A percentile compares a stretch with the other conserved stretches of the same genome.
phyloP scores from a whole-genome alignment of 768 basidiomycete species.

The Agaricus bisporus region DNA sequence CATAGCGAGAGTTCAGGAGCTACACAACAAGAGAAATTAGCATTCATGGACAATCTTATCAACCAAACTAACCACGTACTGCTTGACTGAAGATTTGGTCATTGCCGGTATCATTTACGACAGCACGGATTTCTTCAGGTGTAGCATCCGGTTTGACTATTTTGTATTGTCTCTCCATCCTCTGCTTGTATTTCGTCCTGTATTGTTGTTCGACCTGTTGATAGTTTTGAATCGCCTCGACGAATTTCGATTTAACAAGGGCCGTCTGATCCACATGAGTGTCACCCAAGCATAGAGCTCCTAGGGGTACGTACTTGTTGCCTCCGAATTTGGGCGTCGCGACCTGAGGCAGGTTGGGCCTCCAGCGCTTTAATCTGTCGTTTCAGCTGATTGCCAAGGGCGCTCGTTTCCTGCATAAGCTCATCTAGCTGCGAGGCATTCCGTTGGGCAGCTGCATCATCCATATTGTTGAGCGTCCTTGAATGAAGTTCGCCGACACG shows the following conservation, averaged over 20 bases:
- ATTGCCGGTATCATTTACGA: slow-evolving; percentile 78
- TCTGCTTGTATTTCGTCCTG: slow-evolving; percentile 70
- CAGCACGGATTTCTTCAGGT: slow-evolving; percentile 79
- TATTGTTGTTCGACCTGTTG: slow-evolving; percentile 80
- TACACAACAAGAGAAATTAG: slow-evolving; percentile 22
- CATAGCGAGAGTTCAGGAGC: slow-evolving; percentile 83
- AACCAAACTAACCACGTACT: slow-evolving; percentile 32
- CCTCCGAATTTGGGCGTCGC: slow-evolving; percentile 69
- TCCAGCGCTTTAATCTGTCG: slow-evolving; percentile 67
- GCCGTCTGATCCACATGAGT: slow-evolving; percentile 37
- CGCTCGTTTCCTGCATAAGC: slow-evolving; percentile 66
- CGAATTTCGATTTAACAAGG: slow-evolving; percentile 68
- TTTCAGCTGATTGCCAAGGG: slow-evolving; percentile 64
- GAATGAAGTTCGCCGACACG: slow-evolving; percentile 70
- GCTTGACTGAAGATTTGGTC: slow-evolving; percentile 90
- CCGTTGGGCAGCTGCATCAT: slow-evolving; percentile 58
- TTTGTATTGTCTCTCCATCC: slow-evolving; percentile 82
- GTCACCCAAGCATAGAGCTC: background rate
- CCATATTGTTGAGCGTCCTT: slow-evolving; percentile 69
- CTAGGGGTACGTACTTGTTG: slow-evolving; percentile 50
- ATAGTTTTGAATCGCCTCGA: slow-evolving; percentile 82
- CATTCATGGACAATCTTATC: background rate
- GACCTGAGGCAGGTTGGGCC: slow-evolving; percentile 55
- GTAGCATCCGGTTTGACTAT: slow-evolving; percentile 95
- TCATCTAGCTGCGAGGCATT: slow-evolving; percentile 60